Evolutionary conservation across 768 basidiomycete genomes (phyloP), one percentile per base, ranked within the genome.

Genomic region (Kockovaella imperatae): DNA sequence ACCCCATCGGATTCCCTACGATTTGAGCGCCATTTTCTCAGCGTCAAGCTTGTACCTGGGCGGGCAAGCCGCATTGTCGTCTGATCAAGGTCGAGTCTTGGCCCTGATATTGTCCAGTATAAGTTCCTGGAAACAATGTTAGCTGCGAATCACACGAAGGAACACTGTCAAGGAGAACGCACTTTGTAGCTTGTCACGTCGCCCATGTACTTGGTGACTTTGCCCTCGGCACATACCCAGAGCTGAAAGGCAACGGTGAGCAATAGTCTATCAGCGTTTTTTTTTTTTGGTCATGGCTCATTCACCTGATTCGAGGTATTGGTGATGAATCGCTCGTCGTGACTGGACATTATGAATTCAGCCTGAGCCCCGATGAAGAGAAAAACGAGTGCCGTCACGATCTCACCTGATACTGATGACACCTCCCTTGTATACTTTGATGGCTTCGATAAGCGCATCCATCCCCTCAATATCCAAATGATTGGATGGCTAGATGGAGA

Each of bases 401-500:
- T n/a, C 25, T 32, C 39, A 18, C 47, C 5, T 23, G 89, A 76
- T 42, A 42, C 40, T 42, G 54, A 93, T 90, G 5, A 91, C 87
- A 25, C 88, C 88, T 7, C 89, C 89, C 57, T 87, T 88, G 86
- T 84, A 91, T 10, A 74, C 49, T 46, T 69, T 70, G 31, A 77
- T 54, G 4, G 87, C 95, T 3, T 77, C 70, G 83, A 96, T 95
- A 44, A 97, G 75, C 1, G 90, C 95, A 64, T 99, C 95, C 44
- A 96, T 78, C 79, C 93, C 93, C 81, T 87, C 66, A n/a, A 91
- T 88, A 84, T 93, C 90, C 65, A 91, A 75, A 73, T 93, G 91
- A 77, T 93, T 93, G 60, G 88, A 89, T 47, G 89, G 89, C 83
- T 84, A 56, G 21, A 40, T 18, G 4, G 17, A n/a, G n/a, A n/a